Evolutionary conservation across 2,329 filamentous ascomycete species (phyloP), one percentile per base, ranked within the genome.

Genomic region (Alternaria arborescens): DNA sequence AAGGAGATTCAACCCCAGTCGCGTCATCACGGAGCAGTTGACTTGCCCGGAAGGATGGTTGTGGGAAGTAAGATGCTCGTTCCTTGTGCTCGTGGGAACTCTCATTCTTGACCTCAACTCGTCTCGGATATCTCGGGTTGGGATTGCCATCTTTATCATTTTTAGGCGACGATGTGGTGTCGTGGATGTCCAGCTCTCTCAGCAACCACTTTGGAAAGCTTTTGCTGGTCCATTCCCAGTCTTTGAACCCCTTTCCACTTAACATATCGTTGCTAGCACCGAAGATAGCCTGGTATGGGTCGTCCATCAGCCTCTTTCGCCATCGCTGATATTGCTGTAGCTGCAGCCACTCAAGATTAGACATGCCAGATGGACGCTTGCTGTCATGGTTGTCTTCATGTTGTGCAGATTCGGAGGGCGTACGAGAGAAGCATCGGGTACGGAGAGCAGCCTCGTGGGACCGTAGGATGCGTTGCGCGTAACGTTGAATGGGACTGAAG

Each of bases 211-310:
- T 72, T 5, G 74, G 74, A 26, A 76, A 72, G 11, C 58, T 65
- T 38, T 69, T 72, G 41, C 69, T 58, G 12, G 75, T 61, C 74
- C 73, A 76, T 7, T 71, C 68, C 69, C 71, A 72, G n/a, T 73
- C 69, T 44, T 64, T 71, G 55, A 72, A 48, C 4, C 75, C 75
- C 57, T 71, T 72, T 26, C 74, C 76, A 54, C 36, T 69, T 30
- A 77, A 57, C 72, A 75, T 74, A 18, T 72, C 68, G 55, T 78
- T 72, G 44, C 76, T 78, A 2, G 77, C 78, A 2, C 81, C 81
- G 55, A 82, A 82, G 32, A 82, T 66, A 8, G 78, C 75, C 53
- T 77, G 72, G 54, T 83, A 82, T 11, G 81, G 81, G 55, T 82
- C 78, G 18, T 77, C 69, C 40, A 79, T 72, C 34, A 82, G 51